Evolutionary conservation across 768 basidiomycete species (phyloP).

Genomic region (Cytidiella melzeri): DNA sequence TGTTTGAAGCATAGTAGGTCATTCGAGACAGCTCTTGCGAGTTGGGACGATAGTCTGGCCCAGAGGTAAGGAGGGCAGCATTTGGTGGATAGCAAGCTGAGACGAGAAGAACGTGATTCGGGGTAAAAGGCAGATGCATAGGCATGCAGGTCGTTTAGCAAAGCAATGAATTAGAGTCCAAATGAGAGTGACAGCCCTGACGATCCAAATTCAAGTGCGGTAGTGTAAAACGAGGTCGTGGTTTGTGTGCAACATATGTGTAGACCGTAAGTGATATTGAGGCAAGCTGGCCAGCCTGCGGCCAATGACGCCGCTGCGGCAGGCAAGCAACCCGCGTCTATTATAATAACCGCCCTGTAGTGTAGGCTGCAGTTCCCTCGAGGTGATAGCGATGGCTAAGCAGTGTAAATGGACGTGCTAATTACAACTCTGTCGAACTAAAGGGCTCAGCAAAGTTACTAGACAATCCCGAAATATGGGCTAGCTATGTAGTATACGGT

Average conservation of each 20-base stretch:
- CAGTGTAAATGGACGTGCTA: too few species aligned
- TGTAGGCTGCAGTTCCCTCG: too few species aligned
- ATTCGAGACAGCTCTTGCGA: slow-evolving; percentile 80
- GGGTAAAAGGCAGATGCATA: slow-evolving; percentile 74
- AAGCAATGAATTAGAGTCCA: not conserved
- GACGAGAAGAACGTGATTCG: slow-evolving; percentile 79
- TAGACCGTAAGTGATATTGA: too few species aligned
- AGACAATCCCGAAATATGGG: too few species aligned
- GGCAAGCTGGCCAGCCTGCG: too few species aligned
- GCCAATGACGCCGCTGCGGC: too few species aligned
- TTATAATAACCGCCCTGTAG: too few species aligned
- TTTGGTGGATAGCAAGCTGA: slow-evolving; percentile 82
- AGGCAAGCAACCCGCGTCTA: too few species aligned
- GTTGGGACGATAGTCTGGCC: slow-evolving; percentile 74
- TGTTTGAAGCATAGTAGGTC: slow-evolving; percentile 83
- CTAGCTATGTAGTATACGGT: too few species aligned
- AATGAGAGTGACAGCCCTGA: not conserved
- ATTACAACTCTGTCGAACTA: too few species aligned
- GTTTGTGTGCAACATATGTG: not conserved
- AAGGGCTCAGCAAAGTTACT: too few species aligned
- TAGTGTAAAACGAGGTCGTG: not conserved
- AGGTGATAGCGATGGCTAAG: too few species aligned
- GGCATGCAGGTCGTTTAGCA: not conserved
- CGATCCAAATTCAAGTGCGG: not conserved
- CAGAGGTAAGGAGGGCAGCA: slow-evolving; percentile 66